A percentile compares a stretch with the other conserved stretches of the same genome.
Evolutionary conservation across 495 filamentous ascomycete genomes (phyloP).

Genomic region (Daldinia caldariorum): DNA sequence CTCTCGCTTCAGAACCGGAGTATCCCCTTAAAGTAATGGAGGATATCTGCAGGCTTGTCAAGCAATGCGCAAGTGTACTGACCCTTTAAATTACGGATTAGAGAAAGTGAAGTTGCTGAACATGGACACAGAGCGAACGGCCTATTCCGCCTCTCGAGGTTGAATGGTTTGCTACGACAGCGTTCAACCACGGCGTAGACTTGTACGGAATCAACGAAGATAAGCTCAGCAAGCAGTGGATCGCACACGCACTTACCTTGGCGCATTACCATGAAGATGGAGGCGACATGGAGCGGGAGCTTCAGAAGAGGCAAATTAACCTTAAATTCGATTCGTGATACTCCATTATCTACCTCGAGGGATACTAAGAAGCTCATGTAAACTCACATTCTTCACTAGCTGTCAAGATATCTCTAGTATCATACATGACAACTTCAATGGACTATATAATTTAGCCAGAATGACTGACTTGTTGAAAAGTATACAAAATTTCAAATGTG

Average conservation of each 20-base stretch:
- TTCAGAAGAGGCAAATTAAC: constrained; percentile 64
- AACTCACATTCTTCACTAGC: not conserved
- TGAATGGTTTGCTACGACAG: constrained; percentile 76
- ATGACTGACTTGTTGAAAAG: not conserved
- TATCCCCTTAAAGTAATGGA: constrained; percentile 65
- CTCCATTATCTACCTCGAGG: not conserved
- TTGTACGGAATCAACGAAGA: constrained; percentile 68
- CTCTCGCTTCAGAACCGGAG: constrained; percentile 58
- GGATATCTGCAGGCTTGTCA: constrained; percentile 63
- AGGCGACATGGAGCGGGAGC: constrained; percentile 58
- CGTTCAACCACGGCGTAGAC: constrained; percentile 82
- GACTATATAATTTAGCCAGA: not conserved
- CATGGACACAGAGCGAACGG: constrained; percentile 50
- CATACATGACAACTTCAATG: not conserved
- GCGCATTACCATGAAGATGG: constrained; percentile 65
- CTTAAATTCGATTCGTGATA: constrained; percentile 57
- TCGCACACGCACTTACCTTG: constrained; percentile 69
- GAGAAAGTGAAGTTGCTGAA: not conserved
- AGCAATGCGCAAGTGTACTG: constrained; percentile 54
- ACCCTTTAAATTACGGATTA: not conserved
- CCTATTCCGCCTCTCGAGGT: constrained; percentile 76
- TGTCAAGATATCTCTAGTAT: not conserved
- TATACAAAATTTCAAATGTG: not conserved
- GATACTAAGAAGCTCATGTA: not conserved
- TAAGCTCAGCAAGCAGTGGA: constrained; percentile 70